These are phyloP conservation scores for Sclerotiophoma versabilis DNA, from an alignment of 2,329 filamentous ascomycete genomes.

Conservation along the genomic window DNA sequence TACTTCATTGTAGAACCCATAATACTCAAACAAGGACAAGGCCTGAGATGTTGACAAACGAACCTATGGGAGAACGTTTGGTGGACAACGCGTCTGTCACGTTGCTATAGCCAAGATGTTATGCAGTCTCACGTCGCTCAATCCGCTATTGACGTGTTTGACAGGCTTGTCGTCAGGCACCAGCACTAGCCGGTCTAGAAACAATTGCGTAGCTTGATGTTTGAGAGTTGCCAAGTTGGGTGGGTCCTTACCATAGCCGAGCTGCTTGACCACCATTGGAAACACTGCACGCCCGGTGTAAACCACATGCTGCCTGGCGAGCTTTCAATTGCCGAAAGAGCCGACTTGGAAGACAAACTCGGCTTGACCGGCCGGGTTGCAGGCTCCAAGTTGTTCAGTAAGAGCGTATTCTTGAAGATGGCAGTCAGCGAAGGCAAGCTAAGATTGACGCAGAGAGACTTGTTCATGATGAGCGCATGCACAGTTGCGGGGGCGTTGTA, in stretches of 20 bases:
- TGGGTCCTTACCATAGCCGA: conserved; percentile 29
- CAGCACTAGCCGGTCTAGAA: conserved; percentile 12
- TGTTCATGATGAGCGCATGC: no score
- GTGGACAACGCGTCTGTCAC: conserved; percentile 20
- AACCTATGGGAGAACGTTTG: conserved; percentile 15
- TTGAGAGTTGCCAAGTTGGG: conserved; percentile 31
- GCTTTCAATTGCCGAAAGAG: conserved; percentile 6
- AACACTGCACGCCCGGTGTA: conserved; percentile 33
- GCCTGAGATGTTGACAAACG: conserved; percentile 11
- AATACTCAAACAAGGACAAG: conserved; percentile 22
- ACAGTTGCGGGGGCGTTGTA: neutral
- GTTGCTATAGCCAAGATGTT: conserved; percentile 25
- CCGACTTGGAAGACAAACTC: conserved; percentile 3
- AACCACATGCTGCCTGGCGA: conserved; percentile 12
- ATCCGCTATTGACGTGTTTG: conserved; percentile 17
- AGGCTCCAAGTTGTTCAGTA: no score
- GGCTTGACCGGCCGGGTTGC: no score
- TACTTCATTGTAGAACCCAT: conserved; percentile 15
- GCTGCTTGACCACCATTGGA: conserved; percentile 34
- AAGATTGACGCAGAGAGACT: no score
- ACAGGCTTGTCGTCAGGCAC: conserved; percentile 24
- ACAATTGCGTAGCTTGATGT: conserved; percentile 27
- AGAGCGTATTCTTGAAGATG: no score
- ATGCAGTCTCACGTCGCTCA: conserved; percentile 23
- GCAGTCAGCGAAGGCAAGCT: no score